A percentile compares a stretch with the other conserved stretches of the same genome.
These are phyloP conservation scores for Dothideomycetes sp. DNA, from an alignment of 2,329 filamentous ascomycete species.

Conservation along the genomic window DNA sequence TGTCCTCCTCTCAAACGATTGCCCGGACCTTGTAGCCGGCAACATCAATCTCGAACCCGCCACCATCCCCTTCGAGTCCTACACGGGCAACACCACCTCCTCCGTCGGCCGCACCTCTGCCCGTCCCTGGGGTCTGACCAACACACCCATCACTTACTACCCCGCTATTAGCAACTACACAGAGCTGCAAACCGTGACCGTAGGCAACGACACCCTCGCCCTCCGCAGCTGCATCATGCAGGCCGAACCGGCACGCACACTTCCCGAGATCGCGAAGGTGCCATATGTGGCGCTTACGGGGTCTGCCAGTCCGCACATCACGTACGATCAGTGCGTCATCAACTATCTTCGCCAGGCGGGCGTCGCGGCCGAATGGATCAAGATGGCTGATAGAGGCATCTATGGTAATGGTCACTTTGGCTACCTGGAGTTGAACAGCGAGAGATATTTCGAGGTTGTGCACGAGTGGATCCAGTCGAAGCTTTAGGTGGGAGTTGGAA, in stretches of 20 bases:
- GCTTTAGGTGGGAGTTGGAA: too few species aligned
- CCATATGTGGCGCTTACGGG: constrained; percentile 40
- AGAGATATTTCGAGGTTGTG: constrained; percentile 28
- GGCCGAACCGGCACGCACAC: constrained; percentile 26
- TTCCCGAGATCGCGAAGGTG: constrained; percentile 38
- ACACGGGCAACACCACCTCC: constrained; percentile 12
- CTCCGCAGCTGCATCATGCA: constrained; percentile 29
- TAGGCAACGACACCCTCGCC: constrained; percentile 17
- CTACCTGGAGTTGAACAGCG: constrained; percentile 43
- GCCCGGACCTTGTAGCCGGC: constrained; percentile 36
- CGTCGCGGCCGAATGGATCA: constrained; percentile 31
- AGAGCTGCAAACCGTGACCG: constrained; percentile 14
- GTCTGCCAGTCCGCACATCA: constrained; percentile 41
- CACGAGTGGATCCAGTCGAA: constrained; percentile 10
- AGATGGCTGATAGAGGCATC: constrained; percentile 33
- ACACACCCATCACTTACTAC: constrained; percentile 21
- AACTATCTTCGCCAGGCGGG: constrained; percentile 43
- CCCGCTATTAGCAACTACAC: constrained; percentile 18
- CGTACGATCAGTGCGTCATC: constrained; percentile 45
- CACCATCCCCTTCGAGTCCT: constrained; percentile 37
- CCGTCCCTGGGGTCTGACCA: constrained; percentile 23
- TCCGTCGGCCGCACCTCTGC: constrained; percentile 9
- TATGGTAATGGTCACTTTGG: constrained; percentile 46
- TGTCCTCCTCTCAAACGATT: constrained; percentile 38
- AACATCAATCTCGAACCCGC: constrained; percentile 43